Conservation (phyloP, 495 filamentous ascomycete genomes). For the Penicillium canariense region DNA sequence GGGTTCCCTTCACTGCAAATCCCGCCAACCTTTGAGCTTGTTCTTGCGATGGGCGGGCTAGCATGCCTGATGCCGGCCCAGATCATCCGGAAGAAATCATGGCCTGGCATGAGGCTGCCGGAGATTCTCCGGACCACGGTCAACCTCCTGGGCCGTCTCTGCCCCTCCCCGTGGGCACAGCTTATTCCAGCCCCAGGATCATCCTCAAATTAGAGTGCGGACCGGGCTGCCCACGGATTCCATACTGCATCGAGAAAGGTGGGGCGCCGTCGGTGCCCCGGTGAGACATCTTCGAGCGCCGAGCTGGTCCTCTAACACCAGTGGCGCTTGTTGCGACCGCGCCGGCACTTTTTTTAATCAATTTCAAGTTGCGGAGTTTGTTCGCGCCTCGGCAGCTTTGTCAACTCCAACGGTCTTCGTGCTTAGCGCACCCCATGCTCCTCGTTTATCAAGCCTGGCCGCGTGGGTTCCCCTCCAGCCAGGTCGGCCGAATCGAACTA, state of each 20-base stretch:
- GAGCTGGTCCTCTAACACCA: constrained; percentile 10
- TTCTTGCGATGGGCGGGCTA: too few relatives aligned
- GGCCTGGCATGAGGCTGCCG: neutral
- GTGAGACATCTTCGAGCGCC: constrained; percentile 26
- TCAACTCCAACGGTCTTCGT: neutral
- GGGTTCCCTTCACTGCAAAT: neutral
- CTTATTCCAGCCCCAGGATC: neutral
- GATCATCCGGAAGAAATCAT: neutral
- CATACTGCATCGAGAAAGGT: constrained; percentile 16
- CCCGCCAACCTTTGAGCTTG: neutral
- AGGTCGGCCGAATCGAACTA: neutral
- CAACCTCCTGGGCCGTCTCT: neutral
- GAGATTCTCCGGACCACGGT: neutral
- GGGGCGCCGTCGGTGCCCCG: constrained; percentile 10
- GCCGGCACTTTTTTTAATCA: constrained; percentile 8
- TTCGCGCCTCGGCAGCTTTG: neutral
- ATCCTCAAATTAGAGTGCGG: constrained; percentile 9
- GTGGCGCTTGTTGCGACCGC: neutral
- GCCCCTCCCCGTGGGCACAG: neutral
- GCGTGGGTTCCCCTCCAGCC: neutral
- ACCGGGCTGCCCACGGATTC: constrained; percentile 13
- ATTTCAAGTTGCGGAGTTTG: constrained; percentile 10
- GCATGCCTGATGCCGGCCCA: neutral
- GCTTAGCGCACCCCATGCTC: neutral
- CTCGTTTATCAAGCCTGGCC: neutral